Evolutionary conservation across 2,329 filamentous ascomycete genomes (phyloP), one percentile per base, ranked within the genome.

Genomic region (Paraphaeosphaeria minitans): DNA sequence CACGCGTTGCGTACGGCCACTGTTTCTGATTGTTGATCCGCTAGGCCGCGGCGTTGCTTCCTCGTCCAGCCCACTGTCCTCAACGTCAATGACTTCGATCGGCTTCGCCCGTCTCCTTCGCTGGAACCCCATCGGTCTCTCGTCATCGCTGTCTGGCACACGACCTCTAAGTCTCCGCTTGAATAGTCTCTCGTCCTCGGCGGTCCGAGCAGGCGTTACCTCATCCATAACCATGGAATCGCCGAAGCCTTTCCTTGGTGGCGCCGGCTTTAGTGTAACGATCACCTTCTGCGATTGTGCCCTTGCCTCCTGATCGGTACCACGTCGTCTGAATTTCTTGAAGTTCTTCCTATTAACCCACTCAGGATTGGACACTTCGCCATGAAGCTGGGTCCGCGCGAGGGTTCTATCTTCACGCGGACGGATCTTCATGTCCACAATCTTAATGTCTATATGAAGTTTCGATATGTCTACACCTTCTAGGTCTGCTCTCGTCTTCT

Each of bases 291-390:
- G 81, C 4, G 79, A 66, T 35, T 78, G 76, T n/a, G 79, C 77
- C 49, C 71, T 76, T 53, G 61, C 74, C 70, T 65, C 76, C 60
- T 35, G 33, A 9, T 51, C 48, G 21, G 58, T 65, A 22, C 68
- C 74, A 42, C 76, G 70, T 6, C 77, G 88, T 54, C 85, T 82
- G 71, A 99, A 99, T 67, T 87, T 90, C 76, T 99, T 99, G 80
- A 97, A 99, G 72, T 99, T 98, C 77, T 92, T 94, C 45, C 94
- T 85, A 0, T 94, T 95, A 72, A 97, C 96, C 95, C 95, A 99
- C 41, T 83, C 84, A 0, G 92, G 87, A 65, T 97, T 86, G 93
- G 94, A 97, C 42, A 91, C 84, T 5, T 88, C 85, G 19, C 83
- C 77, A n/a, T 79, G 72, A 19, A 70, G 75, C 53, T 77, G n/a